A percentile compares a stretch with the other conserved stretches of the same genome.
These are phyloP conservation scores for Yamadazyma jaroonii DNA, from an alignment of 1,139 yeast species.

Conservation along the genomic window DNA sequence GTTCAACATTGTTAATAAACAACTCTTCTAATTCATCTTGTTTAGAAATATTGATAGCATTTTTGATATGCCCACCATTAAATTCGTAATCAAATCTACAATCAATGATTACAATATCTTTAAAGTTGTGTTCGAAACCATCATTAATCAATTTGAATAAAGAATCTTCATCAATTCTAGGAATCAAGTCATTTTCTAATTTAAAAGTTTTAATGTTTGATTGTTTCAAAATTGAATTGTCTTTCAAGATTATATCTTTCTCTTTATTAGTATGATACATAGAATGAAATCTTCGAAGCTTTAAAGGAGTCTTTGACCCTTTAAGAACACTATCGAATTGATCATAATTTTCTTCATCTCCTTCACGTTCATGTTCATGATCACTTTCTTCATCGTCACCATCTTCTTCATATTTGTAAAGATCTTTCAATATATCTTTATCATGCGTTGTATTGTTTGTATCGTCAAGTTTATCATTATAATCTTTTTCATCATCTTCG, in stretches of 20 bases:
- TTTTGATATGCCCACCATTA: constrained; percentile 86
- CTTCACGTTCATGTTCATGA: neutral
- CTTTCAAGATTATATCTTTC: constrained; percentile 25
- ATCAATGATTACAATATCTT: constrained; percentile 66
- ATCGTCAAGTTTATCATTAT: constrained; percentile 8
- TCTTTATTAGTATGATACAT: constrained; percentile 54
- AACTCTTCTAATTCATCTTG: constrained; percentile 62
- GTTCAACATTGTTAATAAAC: constrained; percentile 24
- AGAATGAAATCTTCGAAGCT: constrained; percentile 57
- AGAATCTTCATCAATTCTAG: constrained; percentile 68
- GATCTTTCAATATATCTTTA: constrained; percentile 8
- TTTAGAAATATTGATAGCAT: constrained; percentile 76
- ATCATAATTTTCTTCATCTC: no score
- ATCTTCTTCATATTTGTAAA: constrained; percentile 1
- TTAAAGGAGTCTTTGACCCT: constrained; percentile 25
- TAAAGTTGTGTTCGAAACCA: constrained; percentile 50
- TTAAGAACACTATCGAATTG: neutral
- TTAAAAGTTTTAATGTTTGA: constrained; percentile 41
- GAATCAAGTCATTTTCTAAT: constrained; percentile 63
- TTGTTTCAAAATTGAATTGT: constrained; percentile 38
- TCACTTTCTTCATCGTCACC: neutral
- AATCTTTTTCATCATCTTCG: constrained; percentile 9
- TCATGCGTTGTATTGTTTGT: constrained; percentile 9
- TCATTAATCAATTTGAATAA: constrained; percentile 64
- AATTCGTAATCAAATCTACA: constrained; percentile 92